Conservation (phyloP, 2,329 filamentous ascomycete genomes). For the Chrysoporthe cubensis region DNA sequence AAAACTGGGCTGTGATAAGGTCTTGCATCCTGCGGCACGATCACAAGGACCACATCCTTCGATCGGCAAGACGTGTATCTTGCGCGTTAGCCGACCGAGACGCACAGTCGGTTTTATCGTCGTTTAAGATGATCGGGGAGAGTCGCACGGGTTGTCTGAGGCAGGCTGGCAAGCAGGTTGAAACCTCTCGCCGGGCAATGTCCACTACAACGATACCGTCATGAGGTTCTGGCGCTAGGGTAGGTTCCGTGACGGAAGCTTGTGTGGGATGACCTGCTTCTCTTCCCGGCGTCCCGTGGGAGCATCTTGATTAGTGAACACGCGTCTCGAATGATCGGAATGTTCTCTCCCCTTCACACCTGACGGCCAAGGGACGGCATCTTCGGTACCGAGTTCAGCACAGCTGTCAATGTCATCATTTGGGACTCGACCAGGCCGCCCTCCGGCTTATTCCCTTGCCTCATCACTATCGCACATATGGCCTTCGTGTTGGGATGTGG, state of each 20-base stretch:
- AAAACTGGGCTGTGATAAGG: slow-evolving; percentile 12
- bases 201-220: background rate
- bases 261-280: background rate
- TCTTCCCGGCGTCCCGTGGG: background rate
- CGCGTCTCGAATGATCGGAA: background rate
- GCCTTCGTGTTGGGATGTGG: background rate
- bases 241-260: background rate
- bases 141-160: background rate
- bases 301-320: background rate
- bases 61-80: slow-evolving; percentile 19
- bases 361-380: background rate
- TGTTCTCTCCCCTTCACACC: background rate
- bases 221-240: background rate
- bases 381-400: background rate
- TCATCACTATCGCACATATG: background rate
- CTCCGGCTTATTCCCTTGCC: slow-evolving; percentile 6
- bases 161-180: background rate
- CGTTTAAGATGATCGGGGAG: background rate
- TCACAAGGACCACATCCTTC: slow-evolving; percentile 17
- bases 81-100: slow-evolving; percentile 18
- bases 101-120: background rate
- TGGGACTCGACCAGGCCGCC: background rate
- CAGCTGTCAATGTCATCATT: slow-evolving; percentile 6
- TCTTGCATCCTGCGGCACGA: slow-evolving; percentile 21
- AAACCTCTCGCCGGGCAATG: background rate